Conservation (phyloP, 345 rosid species). For the Euphorbia tirucalli region DNA sequence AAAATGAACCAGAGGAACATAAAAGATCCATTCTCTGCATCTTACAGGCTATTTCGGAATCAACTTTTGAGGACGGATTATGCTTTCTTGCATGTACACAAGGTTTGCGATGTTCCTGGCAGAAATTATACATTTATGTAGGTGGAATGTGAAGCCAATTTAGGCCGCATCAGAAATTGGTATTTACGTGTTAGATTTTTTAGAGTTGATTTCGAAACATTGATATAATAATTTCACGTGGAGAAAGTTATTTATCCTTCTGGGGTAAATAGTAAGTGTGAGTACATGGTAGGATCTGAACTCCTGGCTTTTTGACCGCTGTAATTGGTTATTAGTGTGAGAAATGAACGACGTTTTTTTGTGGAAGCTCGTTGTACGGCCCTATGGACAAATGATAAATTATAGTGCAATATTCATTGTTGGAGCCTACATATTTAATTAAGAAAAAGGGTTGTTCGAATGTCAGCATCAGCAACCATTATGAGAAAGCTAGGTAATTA, state of each 20-base stretch:
- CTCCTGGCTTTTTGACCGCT: neutral
- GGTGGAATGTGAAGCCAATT: constrained; percentile 11
- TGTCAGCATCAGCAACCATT: too few relatives aligned
- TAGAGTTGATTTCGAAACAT: neutral
- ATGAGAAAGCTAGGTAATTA: too few relatives aligned
- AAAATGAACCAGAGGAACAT: neutral
- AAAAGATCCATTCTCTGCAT: constrained; percentile 6
- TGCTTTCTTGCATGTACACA: neutral
- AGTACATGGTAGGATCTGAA: neutral
- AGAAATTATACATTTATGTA: constrained; percentile 21
- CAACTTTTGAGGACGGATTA: neutral
- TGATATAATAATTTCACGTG: neutral
- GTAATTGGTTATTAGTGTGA: neutral
- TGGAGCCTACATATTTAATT: too few relatives aligned
- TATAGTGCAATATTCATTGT: too few relatives aligned
- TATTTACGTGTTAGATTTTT: constrained; percentile 7
- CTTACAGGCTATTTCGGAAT: neutral
- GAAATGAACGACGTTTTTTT: too few relatives aligned
- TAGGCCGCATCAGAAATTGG: neutral
- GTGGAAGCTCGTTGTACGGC: too few relatives aligned
- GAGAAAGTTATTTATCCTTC: neutral
- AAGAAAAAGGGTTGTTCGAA: too few relatives aligned
- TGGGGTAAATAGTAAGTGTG: neutral
- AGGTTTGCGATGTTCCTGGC: neutral
- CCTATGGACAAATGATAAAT: too few relatives aligned